These are phyloP conservation scores for Pichia sp. DNA, from an alignment of 1,139 yeast genomes.

Conservation along the genomic window DNA sequence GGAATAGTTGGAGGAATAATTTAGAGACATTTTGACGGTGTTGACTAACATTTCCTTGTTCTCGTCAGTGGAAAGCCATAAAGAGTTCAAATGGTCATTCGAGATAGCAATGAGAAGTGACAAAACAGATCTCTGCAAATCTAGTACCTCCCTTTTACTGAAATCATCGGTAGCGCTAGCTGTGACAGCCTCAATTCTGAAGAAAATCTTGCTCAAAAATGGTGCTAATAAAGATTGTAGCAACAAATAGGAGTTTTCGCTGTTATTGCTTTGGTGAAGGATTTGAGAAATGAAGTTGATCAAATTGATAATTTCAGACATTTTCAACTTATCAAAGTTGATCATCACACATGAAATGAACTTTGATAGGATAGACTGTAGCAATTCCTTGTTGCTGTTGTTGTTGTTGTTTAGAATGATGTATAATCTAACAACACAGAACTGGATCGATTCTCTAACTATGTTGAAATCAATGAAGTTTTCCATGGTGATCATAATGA, in stretches of 20 bases:
- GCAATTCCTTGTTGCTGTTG: conserved; percentile 29
- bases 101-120: conserved; percentile 65
- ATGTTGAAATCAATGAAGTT: conserved; percentile 61
- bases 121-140: conserved; percentile 66
- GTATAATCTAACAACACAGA: conserved; percentile 80
- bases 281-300: conserved; percentile 84
- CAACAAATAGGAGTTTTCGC: conserved; percentile 64
- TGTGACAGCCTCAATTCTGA: conserved; percentile 39
- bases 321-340: conserved; percentile 52
- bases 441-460: conserved; percentile 81
- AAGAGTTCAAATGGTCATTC: conserved; percentile 73
- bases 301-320: conserved; percentile 73
- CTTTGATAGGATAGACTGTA: conserved; percentile 61
- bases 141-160: conserved; percentile 53
- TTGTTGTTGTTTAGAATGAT: conserved; percentile 48
- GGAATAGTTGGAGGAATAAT: conserved; percentile 52
- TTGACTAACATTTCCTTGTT: conserved; percentile 61
- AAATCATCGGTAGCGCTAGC: conserved; percentile 41
- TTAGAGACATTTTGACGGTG: conserved; percentile 61
- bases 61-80: conserved; percentile 58
- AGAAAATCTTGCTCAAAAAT: conserved; percentile 60
- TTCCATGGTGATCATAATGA: conserved; percentile 77
- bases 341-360: conserved; percentile 69
- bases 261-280: conserved; percentile 58
- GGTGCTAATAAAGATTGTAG: conserved; percentile 72